These are phyloP conservation scores for Yamadazyma mexicana DNA, from an alignment of 1,139 yeast genomes.

Conservation along the genomic window DNA sequence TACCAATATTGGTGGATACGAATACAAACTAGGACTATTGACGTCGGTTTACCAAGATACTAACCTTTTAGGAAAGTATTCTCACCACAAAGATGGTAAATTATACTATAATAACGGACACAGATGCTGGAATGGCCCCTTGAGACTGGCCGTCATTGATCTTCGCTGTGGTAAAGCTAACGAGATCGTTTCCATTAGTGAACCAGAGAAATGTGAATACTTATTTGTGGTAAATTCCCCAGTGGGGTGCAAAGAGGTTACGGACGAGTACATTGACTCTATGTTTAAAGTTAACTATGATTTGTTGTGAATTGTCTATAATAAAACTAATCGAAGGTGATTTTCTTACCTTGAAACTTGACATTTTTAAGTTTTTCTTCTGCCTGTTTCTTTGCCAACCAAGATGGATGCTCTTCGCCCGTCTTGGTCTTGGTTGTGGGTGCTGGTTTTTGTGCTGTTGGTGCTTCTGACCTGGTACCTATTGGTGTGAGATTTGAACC, in stretches of 20 bases:
- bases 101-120: conserved; percentile 62
- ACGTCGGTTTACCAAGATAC: conserved; percentile 62
- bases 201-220: conserved; percentile 88
- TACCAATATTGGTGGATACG: conserved; percentile 64
- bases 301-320: conserved; percentile 15
- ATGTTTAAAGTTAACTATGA: conserved; percentile 30
- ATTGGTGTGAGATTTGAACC: conserved; percentile 43
- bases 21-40: conserved; percentile 61
- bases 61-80: conserved; percentile 56
- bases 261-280: conserved; percentile 30
- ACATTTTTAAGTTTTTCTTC: conserved; percentile 65
- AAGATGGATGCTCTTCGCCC: conserved; percentile 72
- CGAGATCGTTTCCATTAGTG: conserved; percentile 65
- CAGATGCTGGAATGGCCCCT: conserved; percentile 94
- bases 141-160: conserved; percentile 64
- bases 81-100: conserved; percentile 34
- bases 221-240: conserved; percentile 64
- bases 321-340: conserved; percentile 53
- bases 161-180: conserved; percentile 66
- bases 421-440: background rate
- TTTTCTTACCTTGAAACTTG: conserved; percentile 82
- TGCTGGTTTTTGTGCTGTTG: background rate
- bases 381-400: conserved; percentile 83
- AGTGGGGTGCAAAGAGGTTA: conserved; percentile 55
- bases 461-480: conserved; percentile 31